Evolutionary conservation across 106 monocot species (phyloP).

Genomic region (Acorus calamus): DNA sequence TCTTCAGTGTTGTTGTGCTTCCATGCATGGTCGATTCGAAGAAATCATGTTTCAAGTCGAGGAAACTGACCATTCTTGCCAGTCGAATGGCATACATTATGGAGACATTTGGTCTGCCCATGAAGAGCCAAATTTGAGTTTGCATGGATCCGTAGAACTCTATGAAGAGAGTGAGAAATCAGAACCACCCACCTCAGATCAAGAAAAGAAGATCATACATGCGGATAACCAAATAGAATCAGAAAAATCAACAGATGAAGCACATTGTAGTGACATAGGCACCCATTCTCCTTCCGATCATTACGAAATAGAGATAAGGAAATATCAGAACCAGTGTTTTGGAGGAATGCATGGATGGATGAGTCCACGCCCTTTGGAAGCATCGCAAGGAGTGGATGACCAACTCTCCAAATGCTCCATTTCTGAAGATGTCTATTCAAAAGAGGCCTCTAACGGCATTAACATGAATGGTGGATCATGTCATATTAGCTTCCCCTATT

Average conservation of each 20-base stretch:
- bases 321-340: slow-evolving; percentile 2
- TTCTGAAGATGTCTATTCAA: no score
- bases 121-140: neutral
- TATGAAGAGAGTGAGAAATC: slow-evolving; percentile 8
- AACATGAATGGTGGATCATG: neutral
- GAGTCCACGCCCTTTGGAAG: no score
- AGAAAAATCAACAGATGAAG: no score
- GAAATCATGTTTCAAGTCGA: slow-evolving; percentile 53
- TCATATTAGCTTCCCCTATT: slow-evolving; percentile 7
- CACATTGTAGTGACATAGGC: no score
- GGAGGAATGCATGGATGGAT: slow-evolving; percentile 1
- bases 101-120: no score
- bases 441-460: no score
- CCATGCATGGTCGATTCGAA: slow-evolving; percentile 67
- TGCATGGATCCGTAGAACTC: neutral
- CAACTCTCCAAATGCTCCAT: no score
- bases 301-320: slow-evolving; percentile 14
- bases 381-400: no score
- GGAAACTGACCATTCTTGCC: slow-evolving; percentile 12
- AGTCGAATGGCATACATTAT: slow-evolving; percentile 1
- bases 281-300: neutral
- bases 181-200: neutral
- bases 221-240: neutral
- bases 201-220: slow-evolving; percentile 5
- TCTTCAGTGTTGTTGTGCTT: slow-evolving; percentile 22